phyloP scores from a whole-genome alignment of 345 rosid species.

The Cochlearia excelsa region DNA sequence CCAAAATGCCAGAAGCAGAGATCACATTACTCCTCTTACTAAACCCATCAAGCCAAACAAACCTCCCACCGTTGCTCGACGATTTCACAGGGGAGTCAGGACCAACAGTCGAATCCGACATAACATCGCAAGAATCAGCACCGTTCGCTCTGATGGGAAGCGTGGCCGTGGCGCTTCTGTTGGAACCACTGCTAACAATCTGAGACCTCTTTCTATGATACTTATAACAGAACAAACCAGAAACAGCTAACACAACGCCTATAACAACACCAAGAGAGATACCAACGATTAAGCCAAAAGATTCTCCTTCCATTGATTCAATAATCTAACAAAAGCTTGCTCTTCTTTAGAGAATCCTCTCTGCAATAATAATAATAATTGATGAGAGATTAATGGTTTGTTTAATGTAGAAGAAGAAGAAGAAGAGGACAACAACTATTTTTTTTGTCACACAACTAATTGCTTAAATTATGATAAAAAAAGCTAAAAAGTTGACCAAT shows the following conservation, averaged over 20 bases:
- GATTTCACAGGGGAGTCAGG: slow-evolving; percentile 89
- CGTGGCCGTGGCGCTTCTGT: slow-evolving; percentile 61
- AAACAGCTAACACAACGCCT: slow-evolving; percentile 69
- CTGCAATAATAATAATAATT: slow-evolving; percentile 35
- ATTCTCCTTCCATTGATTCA: slow-evolving; percentile 60
- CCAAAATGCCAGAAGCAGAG: slow-evolving; percentile 87
- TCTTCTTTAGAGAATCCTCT: slow-evolving; percentile 35
- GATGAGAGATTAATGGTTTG: slow-evolving; percentile 25
- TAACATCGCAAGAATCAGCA: slow-evolving; percentile 56
- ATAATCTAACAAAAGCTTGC: slow-evolving; percentile 14
- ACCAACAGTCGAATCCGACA: slow-evolving; percentile 81
- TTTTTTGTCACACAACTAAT: too few relatives aligned
- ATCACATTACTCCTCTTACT: slow-evolving; percentile 50
- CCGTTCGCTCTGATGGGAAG: slow-evolving; percentile 84
- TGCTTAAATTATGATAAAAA: neutral
- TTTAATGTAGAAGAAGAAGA: slow-evolving; percentile 22
- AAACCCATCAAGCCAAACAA: slow-evolving; percentile 79
- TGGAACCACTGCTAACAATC: slow-evolving; percentile 85
- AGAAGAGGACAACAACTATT: slow-evolving; percentile 21
- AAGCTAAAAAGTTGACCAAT: slow-evolving; percentile 29
- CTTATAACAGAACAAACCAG: slow-evolving; percentile 5
- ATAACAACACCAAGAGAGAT: slow-evolving; percentile 89
- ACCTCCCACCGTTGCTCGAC: slow-evolving; percentile 58
- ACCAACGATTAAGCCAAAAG: slow-evolving; percentile 84
- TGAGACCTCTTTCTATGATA: slow-evolving; percentile 51